Evolutionary conservation across 2,329 filamentous ascomycete species (phyloP).

Genomic region (Pseudogymnoascus sp.): DNA sequence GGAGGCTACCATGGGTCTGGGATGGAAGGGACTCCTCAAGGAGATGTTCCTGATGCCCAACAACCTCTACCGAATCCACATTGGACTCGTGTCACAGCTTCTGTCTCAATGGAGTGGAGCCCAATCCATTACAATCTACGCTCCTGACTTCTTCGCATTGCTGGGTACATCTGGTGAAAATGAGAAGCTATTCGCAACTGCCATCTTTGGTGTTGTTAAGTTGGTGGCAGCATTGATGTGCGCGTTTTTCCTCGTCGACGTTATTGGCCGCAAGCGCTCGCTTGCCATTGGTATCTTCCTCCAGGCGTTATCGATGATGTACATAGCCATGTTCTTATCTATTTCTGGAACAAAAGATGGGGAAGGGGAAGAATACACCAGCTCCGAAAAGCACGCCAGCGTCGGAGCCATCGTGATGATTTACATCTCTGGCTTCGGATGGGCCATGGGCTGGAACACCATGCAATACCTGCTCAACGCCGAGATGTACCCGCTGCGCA

Average conservation of each 20-base stretch:
- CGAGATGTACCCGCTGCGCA: conserved; percentile 67
- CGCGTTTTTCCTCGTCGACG: conserved; percentile 71
- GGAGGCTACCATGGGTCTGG: conserved; percentile 59
- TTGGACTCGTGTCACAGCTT: conserved; percentile 61
- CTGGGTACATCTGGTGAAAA: conserved; percentile 61
- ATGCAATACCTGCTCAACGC: conserved; percentile 74
- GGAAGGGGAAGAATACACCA: conserved; percentile 37
- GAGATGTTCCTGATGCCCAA: conserved; percentile 60
- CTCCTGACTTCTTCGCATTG: conserved; percentile 63
- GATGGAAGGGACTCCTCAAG: conserved; percentile 56
- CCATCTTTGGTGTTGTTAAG: conserved; percentile 69
- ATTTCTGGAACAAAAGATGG: conserved; percentile 52
- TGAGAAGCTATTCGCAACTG: conserved; percentile 64
- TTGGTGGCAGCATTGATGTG: conserved; percentile 58
- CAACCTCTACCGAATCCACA: conserved; percentile 66
- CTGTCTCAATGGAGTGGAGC: conserved; percentile 68
- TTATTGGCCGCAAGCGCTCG: conserved; percentile 65
- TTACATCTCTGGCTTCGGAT: conserved; percentile 60
- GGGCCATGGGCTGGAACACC: conserved; percentile 66
- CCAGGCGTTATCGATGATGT: conserved; percentile 54
- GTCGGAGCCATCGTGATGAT: conserved; percentile 66
- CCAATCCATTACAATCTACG: conserved; percentile 68
- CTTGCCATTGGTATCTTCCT: conserved; percentile 52
- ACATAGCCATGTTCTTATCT: conserved; percentile 53
- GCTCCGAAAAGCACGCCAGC: conserved; percentile 45